Percentiles rank a stretch among this genome's conserved stretches.
Conservation (phyloP, 345 rosid species). For the Sonneratia alba region DNA sequence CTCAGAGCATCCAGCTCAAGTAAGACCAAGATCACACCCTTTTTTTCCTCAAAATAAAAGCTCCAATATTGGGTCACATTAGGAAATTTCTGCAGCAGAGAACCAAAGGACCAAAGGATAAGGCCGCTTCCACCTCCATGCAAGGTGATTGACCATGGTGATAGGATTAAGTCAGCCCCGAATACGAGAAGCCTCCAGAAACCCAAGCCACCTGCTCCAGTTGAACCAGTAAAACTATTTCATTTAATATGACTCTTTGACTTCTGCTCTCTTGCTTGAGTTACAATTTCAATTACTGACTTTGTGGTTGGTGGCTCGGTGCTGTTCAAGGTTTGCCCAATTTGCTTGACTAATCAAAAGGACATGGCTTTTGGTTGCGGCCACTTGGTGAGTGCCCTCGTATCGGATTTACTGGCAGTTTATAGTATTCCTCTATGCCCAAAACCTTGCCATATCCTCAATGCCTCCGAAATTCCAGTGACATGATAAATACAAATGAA, state of each 20-base stretch:
- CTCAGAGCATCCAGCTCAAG: constrained; percentile 43
- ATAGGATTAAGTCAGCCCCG: constrained; percentile 32
- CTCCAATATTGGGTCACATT: constrained; percentile 6
- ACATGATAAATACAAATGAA: not conserved
- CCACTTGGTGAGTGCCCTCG: constrained; percentile 51
- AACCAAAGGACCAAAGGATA: constrained; percentile 17
- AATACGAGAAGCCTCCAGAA: constrained; percentile 20
- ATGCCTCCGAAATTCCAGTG: not conserved
- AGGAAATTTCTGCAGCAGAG: constrained; percentile 30
- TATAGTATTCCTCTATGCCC: not conserved
- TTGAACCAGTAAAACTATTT: constrained; percentile 33
- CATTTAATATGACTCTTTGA: not conserved
- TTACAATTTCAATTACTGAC: not conserved
- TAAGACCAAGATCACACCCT: constrained; percentile 16
- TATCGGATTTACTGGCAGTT: not conserved
- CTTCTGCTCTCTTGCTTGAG: not conserved
- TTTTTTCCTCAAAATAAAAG: constrained; percentile 6
- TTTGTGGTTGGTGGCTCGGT: not conserved
- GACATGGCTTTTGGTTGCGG: constrained; percentile 98
- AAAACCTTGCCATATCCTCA: not conserved
- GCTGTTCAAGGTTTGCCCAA: constrained; percentile 71
- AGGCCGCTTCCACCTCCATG: constrained; percentile 69
- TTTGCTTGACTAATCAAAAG: constrained; percentile 82
- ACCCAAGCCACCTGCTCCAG: constrained; percentile 26
- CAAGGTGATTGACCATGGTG: constrained; percentile 57